A percentile compares a stretch with the other conserved stretches of the same genome.
phyloP scores from a whole-genome alignment of 2,329 filamentous ascomycete species.

The Fusarium sp. region DNA sequence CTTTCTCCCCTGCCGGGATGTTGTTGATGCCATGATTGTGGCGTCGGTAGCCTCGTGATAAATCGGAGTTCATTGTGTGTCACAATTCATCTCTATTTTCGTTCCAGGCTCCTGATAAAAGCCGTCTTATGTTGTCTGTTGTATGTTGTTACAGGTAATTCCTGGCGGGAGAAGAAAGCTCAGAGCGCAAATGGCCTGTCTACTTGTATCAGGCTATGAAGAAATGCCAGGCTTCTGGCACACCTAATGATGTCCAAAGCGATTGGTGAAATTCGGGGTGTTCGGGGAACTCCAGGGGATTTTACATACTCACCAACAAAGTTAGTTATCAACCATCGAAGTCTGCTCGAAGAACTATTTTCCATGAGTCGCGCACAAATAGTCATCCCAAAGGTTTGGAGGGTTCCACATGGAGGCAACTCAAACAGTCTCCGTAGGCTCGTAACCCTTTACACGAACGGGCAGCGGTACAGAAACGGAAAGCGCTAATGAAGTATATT shows the following conservation, averaged over 20 bases:
- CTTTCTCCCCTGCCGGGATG: not conserved
- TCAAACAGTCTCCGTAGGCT: not conserved
- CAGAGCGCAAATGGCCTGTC: not conserved
- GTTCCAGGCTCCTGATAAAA: not conserved
- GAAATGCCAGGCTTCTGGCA: not conserved
- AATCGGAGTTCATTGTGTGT: not conserved
- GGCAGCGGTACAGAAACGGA: slow-evolving; percentile 19
- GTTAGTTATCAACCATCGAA: slow-evolving; percentile 6
- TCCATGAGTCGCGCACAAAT: slow-evolving; percentile 17
- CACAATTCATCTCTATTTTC: not conserved
- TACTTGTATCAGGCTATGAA: too few relatives aligned
- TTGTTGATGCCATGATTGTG: not conserved
- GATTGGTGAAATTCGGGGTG: too few relatives aligned
- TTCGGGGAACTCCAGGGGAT: too few relatives aligned
- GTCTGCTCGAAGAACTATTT: not conserved
- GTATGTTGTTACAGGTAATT: not conserved
- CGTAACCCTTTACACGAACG: not conserved
- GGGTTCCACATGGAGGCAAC: not conserved
- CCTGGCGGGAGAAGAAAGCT: not conserved
- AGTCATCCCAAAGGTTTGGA: not conserved
- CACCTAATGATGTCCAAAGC: too few relatives aligned
- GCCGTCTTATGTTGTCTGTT: not conserved
- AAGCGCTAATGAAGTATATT: slow-evolving; percentile 11
- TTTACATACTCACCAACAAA: too few relatives aligned
- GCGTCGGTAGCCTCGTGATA: not conserved